Base-by-base conservation (phyloP, 2,329 filamentous ascomycete genomes). In the Penicillium sp. region DNA sequence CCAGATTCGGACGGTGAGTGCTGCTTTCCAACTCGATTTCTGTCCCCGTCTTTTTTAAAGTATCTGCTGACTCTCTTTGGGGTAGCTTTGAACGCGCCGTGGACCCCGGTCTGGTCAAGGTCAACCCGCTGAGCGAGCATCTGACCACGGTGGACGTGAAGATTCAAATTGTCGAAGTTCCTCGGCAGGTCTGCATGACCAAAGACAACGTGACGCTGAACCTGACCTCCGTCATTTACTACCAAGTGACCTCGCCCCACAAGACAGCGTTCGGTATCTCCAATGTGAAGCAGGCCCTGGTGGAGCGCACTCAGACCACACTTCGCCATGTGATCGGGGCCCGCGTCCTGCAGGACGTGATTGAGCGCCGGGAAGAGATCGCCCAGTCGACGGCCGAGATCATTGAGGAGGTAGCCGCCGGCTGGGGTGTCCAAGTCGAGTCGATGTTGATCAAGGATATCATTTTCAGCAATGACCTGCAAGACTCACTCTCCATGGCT, bases 401-500 rank as follows among this genome's bases (percentile, higher is more conserved):
- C 61, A 97, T 98, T 61, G 93, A 97, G 66, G 90, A 96, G 59
- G 93, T 95, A 1, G 91, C 93, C 5, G 76, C 82, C 9, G 89
- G 88, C 52, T 98, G 93, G 93, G 93, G 93, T 73, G 91, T 95
- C 6, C 83, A 88, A 65, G 93, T 97, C 49, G 93, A 97, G 78
- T 90, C 85, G 65, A 98, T 98, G 91, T 83, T 98, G 59, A 91
- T 98, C 80, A 97, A 98, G 76, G 93, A 98, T 71, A 95, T 98
- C 66, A 87, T 97, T 68, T 98, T 98, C 81, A 90, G 84, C 73
- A 83, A 89, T 65, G 93, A 97, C 59, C 79, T 98, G 39, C 93
- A 98, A 73, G 91, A 97, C 65, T 93, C 88, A 13, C 82, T 98
- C 43, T 95, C 88, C 66, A 97, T 98, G 93, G 93, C 93, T 35